Evolutionary conservation across 2,329 filamentous ascomycete genomes (phyloP).

Genomic region (Lachnellula suecica): DNA sequence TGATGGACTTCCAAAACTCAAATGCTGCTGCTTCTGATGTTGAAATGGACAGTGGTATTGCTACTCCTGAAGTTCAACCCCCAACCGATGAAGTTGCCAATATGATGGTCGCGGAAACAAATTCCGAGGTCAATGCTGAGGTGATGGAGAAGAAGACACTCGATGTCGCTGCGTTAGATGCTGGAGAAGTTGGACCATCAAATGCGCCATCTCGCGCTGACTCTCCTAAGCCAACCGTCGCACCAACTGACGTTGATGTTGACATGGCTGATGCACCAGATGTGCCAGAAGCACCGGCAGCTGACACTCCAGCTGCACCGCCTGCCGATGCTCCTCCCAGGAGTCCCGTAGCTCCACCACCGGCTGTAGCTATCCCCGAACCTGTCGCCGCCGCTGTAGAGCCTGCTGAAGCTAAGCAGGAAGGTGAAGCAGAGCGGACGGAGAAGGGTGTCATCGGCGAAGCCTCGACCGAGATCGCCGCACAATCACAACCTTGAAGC

Average conservation of each 20-base stretch:
- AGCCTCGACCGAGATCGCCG: conserved; percentile 25
- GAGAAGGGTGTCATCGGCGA: conserved; percentile 31
- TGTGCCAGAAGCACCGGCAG: conserved; percentile 2
- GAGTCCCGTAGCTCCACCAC: neutral
- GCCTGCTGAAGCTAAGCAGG: conserved; percentile 29
- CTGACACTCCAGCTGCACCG: conserved; percentile 2
- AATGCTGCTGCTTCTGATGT: conserved; percentile 47
- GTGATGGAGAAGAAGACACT: conserved; percentile 31
- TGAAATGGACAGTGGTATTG: conserved; percentile 50
- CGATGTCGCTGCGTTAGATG: conserved; percentile 7
- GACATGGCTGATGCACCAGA: conserved; percentile 30
- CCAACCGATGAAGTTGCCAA: conserved; percentile 27
- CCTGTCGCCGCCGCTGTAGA: neutral
- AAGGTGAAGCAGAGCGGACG: conserved; percentile 28
- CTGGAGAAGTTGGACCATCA: conserved; percentile 26
- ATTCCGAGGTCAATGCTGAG: conserved; percentile 33
- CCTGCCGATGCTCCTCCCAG: neutral
- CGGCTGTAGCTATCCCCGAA: neutral
- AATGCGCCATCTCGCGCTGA: conserved; percentile 30
- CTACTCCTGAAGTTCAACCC: conserved; percentile 34
- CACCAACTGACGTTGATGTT: conserved; percentile 31
- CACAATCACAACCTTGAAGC: conserved; percentile 13
- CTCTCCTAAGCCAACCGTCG: conserved; percentile 26
- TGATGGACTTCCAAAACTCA: conserved; percentile 60
- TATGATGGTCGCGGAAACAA: conserved; percentile 24